These are phyloP conservation scores for Pascua guehoae DNA, from an alignment of 1,284 basidiomycete genomes.

Conservation along the genomic window DNA sequence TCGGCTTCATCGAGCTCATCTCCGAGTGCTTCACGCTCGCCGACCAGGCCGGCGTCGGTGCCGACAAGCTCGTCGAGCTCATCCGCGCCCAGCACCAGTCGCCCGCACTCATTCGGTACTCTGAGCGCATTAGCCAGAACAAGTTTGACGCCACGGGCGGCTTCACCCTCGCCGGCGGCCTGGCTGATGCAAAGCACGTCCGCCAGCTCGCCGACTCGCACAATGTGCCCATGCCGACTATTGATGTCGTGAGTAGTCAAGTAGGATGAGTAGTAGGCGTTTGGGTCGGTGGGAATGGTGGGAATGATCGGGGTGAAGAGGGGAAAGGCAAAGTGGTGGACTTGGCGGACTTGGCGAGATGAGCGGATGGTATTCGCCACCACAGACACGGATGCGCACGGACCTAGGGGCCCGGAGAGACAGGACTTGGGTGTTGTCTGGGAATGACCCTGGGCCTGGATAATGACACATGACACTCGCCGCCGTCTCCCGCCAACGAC, in stretches of 20 bases:
- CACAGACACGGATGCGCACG: too few species aligned
- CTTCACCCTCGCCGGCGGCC: constrained; percentile 84
- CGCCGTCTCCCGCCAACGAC: not conserved
- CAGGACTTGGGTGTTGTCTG: too few species aligned
- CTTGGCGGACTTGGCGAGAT: too few species aligned
- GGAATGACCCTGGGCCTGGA: too few species aligned
- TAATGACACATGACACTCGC: too few species aligned
- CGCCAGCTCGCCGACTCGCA: constrained; percentile 55
- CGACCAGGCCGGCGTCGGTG: constrained; percentile 76
- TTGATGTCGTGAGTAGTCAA: constrained; percentile 65
- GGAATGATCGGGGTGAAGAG: not conserved
- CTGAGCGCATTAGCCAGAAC: constrained; percentile 49
- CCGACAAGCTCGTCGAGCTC: constrained; percentile 56
- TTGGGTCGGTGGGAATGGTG: not conserved
- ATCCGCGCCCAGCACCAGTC: constrained; percentile 55
- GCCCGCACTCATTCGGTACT: constrained; percentile 27
- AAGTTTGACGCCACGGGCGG: constrained; percentile 71
- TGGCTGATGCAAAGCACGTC: constrained; percentile 68
- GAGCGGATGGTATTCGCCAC: too few species aligned
- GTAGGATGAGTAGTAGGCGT: too few species aligned
- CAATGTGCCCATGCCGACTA: constrained; percentile 73
- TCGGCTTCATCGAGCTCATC: constrained; percentile 65
- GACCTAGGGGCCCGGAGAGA: too few species aligned
- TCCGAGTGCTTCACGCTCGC: constrained; percentile 77
- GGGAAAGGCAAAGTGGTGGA: not conserved